Base-by-base conservation (phyloP, 2,329 filamentous ascomycete species). In the Fonsecaea monophora region DNA sequence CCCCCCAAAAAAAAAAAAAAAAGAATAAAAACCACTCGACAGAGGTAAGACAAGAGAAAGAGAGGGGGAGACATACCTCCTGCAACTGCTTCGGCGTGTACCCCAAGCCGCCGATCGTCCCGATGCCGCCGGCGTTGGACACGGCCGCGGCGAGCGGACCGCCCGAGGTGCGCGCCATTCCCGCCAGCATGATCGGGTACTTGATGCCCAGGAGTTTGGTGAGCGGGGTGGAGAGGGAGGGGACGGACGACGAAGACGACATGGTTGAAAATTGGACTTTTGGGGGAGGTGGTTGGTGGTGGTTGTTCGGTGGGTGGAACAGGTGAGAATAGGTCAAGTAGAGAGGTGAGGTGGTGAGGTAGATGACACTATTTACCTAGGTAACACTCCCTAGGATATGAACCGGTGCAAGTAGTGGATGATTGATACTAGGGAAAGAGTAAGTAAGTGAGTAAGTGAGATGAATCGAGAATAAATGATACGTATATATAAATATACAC, bases 111-210 rank as follows among this genome's bases (percentile, higher is more conserved):
- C 85, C 85, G 67, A 89, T 85, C 25, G 85, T 85, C 69, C 87
- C 87, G 9, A 96, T 87, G 0, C 92, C 93, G 69, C 93, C 93
- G 0, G 92, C 92, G 76, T 96, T 96, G 75, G 91, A 95, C 42
- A 96, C 92, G 5, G 92, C 92, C 2, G 92, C 92, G 7, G 92
- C 92, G 55, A 96, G 88, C 18, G 84, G 85, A 0, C 90, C 92
- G 67, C 90, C 89, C 0, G 91, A 94, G 9, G 91, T 92, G 69
- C 91, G 88, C 1, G 94, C 94, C 94, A 98, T 98, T 74, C 94
- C 94, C 38, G 94, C 94, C 21, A 97, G 91, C 72, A 97, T 83
- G 78, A 98, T 89, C 48, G 94, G 94, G 81, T 97, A 93, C 72
- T 89, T 83, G 79, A 97, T 97, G 30, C 88, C 87, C 60, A 97